Conservation (phyloP, 2,329 filamentous ascomycete genomes). For the Stachybotrys echinatus region DNA sequence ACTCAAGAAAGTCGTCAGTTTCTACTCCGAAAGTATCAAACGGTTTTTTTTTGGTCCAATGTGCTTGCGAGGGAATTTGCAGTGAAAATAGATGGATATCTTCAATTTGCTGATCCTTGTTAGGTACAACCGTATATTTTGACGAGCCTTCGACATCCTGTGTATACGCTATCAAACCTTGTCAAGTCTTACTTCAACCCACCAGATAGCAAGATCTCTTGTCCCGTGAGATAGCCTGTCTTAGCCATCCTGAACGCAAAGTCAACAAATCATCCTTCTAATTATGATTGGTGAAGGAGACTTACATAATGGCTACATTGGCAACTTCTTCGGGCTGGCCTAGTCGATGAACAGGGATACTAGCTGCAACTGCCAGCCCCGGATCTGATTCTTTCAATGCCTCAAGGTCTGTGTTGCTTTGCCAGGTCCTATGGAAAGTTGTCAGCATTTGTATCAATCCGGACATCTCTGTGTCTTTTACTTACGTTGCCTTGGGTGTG, state of each 20-base stretch:
- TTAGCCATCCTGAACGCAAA: constrained; percentile 16
- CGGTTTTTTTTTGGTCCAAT: too few relatives aligned
- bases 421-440: constrained; percentile 19
- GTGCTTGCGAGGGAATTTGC: too few relatives aligned
- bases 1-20: too few relatives aligned
- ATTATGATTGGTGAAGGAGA: neutral
- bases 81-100: too few relatives aligned
- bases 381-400: constrained; percentile 21
- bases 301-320: constrained; percentile 26
- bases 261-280: neutral
- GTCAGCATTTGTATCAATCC: neutral
- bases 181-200: constrained; percentile 17
- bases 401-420: constrained; percentile 21
- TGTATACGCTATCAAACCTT: too few relatives aligned
- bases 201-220: constrained; percentile 19
- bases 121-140: too few relatives aligned
- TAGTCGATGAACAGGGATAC: constrained; percentile 26
- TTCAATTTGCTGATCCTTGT: too few relatives aligned
- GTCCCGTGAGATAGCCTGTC: constrained; percentile 22
- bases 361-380: constrained; percentile 25
- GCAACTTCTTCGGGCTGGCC: constrained; percentile 28
- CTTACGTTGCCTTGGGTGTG: constrained; percentile 20
- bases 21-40: too few relatives aligned
- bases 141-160: too few relatives aligned
- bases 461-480: neutral